Evolutionary conservation across 345 rosid species (phyloP).

Genomic region (Brassica carinata): DNA sequence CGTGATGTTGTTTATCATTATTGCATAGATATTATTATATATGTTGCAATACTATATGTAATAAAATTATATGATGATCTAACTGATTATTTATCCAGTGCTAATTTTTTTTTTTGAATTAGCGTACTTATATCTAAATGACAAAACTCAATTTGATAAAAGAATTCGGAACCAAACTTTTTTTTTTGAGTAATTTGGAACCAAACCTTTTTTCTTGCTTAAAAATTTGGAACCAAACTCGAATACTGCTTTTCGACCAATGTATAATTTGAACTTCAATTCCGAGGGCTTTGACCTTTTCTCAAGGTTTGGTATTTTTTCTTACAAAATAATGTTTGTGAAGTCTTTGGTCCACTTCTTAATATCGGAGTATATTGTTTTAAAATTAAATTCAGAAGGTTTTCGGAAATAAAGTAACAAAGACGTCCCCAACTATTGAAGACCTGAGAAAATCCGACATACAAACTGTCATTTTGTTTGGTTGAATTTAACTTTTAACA

Average conservation of each 20-base stretch:
- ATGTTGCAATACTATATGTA: no score
- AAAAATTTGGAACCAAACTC: neutral
- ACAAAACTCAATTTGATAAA: neutral
- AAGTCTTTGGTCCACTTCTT: slow-evolving; percentile 16
- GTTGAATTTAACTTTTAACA: slow-evolving; percentile 46
- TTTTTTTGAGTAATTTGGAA: no score
- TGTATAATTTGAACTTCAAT: neutral
- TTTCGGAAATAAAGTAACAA: slow-evolving; percentile 12
- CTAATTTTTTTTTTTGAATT: neutral
- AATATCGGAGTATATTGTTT: neutral
- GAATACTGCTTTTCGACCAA: neutral
- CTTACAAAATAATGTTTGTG: neutral
- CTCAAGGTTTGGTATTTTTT: neutral
- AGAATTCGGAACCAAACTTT: neutral
- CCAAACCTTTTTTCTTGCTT: no score
- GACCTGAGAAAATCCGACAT: slow-evolving; percentile 36
- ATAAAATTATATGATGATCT: no score
- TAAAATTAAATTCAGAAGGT: neutral
- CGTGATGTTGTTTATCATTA: no score
- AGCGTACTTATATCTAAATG: neutral
- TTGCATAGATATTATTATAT: no score
- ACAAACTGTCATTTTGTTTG: slow-evolving; percentile 30
- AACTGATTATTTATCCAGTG: no score
- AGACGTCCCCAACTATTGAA: slow-evolving; percentile 22
- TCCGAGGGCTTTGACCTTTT: neutral